Evolutionary conservation across 2,329 filamentous ascomycete genomes (phyloP).

Genomic region (Celoporthe dispersa): DNA sequence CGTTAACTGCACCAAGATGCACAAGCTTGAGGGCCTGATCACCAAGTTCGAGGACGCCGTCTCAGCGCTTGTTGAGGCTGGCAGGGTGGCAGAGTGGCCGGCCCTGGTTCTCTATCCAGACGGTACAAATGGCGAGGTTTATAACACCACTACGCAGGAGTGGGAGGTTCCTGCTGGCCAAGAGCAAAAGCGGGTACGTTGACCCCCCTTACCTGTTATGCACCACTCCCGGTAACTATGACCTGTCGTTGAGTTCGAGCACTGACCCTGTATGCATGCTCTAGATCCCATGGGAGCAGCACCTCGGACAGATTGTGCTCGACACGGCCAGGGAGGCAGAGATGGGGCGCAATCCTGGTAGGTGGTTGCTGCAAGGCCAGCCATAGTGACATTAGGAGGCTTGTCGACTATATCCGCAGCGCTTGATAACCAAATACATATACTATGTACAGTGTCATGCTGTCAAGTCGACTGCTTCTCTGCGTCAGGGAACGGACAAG

Average conservation of each 20-base stretch:
- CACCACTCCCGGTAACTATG: not conserved
- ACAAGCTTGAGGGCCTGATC: constrained; percentile 62
- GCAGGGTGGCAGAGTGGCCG: constrained; percentile 48
- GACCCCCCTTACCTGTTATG: not conserved
- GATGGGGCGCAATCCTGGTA: constrained; percentile 53
- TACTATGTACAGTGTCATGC: too few relatives aligned
- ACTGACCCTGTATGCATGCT: not conserved
- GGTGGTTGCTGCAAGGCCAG: constrained; percentile 59
- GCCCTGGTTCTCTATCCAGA: constrained; percentile 69
- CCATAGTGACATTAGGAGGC: constrained; percentile 35
- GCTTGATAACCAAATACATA: not conserved
- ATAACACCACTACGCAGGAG: constrained; percentile 64
- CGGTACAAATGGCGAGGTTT: constrained; percentile 69
- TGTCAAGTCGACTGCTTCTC: not conserved
- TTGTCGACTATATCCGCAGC: constrained; percentile 16
- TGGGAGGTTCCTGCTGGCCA: constrained; percentile 55
- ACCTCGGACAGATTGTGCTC: constrained; percentile 48
- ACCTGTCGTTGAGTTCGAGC: not conserved
- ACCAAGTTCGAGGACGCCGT: constrained; percentile 57
- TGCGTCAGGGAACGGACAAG: not conserved
- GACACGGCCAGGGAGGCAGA: constrained; percentile 41
- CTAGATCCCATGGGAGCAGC: constrained; percentile 50
- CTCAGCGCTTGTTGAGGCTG: constrained; percentile 40
- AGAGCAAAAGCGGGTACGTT: constrained; percentile 33
- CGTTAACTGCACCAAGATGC: constrained; percentile 71